phyloP scores from a whole-genome alignment of 805 yeast species.

The Ogataea ganodermae region DNA sequence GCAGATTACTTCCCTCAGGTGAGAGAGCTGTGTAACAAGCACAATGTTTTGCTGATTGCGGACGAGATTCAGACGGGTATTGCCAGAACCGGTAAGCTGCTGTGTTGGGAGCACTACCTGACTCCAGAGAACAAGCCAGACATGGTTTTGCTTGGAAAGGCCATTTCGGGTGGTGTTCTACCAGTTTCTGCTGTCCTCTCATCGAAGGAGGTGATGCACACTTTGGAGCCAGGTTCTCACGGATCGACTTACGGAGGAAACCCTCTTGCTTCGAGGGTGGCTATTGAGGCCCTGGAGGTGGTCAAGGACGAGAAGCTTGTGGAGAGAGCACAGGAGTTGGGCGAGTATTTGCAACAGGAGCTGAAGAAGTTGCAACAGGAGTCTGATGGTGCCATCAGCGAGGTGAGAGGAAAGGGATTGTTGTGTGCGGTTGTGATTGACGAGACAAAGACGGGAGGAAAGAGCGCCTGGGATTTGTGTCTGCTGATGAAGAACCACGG shows the following conservation, averaged over 20 bases:
- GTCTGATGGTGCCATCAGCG: slow-evolving; percentile 55
- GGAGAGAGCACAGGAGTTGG: slow-evolving; percentile 72
- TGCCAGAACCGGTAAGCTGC: slow-evolving; percentile 94
- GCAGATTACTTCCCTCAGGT: slow-evolving; percentile 74
- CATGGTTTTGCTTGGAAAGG: slow-evolving; percentile 87
- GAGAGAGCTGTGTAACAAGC: slow-evolving; percentile 69
- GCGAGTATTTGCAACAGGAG: slow-evolving; percentile 65
- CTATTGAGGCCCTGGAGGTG: slow-evolving; percentile 90
- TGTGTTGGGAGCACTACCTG: slow-evolving; percentile 80
- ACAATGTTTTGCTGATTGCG: slow-evolving; percentile 87
- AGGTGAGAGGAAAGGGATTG: slow-evolving; percentile 83
- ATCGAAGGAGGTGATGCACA: slow-evolving; percentile 85
- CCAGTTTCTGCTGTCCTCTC: slow-evolving; percentile 93
- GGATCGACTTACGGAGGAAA: slow-evolving; percentile 98
- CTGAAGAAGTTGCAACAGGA: slow-evolving; percentile 53
- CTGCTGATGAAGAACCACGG: slow-evolving; percentile 85
- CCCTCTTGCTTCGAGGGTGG: slow-evolving; percentile 90
- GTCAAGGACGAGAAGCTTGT: slow-evolving; percentile 84
- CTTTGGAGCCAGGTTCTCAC: slow-evolving; percentile 92
- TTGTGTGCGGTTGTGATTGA: slow-evolving; percentile 91
- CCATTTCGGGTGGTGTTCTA: slow-evolving; percentile 90
- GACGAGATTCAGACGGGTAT: slow-evolving; percentile 98
- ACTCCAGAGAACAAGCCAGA: slow-evolving; percentile 80
- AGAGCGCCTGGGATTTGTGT: slow-evolving; percentile 96
- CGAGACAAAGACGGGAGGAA: slow-evolving; percentile 76